A percentile compares a stretch with the other conserved stretches of the same genome.
phyloP scores from a whole-genome alignment of 768 basidiomycete species.

The Cantharellus cinnabarinus region DNA sequence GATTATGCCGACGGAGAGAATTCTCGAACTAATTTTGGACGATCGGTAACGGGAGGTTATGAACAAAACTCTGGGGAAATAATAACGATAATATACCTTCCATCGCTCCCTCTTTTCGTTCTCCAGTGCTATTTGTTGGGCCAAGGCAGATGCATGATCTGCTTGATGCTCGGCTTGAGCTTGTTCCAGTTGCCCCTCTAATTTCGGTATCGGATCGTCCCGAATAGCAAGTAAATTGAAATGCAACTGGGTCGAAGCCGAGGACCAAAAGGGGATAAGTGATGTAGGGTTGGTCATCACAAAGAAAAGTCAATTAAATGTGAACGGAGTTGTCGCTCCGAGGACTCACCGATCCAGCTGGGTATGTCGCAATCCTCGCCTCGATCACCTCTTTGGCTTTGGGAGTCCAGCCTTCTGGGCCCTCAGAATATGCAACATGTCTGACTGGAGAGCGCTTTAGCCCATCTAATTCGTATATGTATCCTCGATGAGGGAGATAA shows the following conservation, averaged over 20 bases:
- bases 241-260: slow-evolving; percentile 36
- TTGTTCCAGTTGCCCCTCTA: slow-evolving; percentile 37
- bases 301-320: not conserved
- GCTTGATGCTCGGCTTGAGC: slow-evolving; percentile 22
- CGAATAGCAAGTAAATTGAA: slow-evolving; percentile 82
- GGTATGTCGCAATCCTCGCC: slow-evolving; percentile 76
- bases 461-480: slow-evolving; percentile 86
- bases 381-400: slow-evolving; percentile 67
- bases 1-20: slow-evolving; percentile 68
- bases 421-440: slow-evolving; percentile 53
- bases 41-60: not conserved
- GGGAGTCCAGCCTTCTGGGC: slow-evolving; percentile 64
- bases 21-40: slow-evolving; percentile 49
- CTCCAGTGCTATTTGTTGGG: slow-evolving; percentile 40
- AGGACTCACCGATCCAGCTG: slow-evolving; percentile 55
- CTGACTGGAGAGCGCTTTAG: slow-evolving; percentile 57
- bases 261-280: too few relatives aligned
- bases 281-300: not conserved
- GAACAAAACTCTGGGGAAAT: not conserved
- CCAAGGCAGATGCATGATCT: slow-evolving; percentile 26
- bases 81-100: slow-evolving; percentile 36
- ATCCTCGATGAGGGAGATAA: slow-evolving; percentile 68
- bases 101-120: slow-evolving; percentile 58
- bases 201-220: slow-evolving; percentile 52
- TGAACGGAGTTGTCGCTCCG: not conserved